phyloP scores from a whole-genome alignment of 2,329 filamentous ascomycete species.

The Diaporthe nobilis region DNA sequence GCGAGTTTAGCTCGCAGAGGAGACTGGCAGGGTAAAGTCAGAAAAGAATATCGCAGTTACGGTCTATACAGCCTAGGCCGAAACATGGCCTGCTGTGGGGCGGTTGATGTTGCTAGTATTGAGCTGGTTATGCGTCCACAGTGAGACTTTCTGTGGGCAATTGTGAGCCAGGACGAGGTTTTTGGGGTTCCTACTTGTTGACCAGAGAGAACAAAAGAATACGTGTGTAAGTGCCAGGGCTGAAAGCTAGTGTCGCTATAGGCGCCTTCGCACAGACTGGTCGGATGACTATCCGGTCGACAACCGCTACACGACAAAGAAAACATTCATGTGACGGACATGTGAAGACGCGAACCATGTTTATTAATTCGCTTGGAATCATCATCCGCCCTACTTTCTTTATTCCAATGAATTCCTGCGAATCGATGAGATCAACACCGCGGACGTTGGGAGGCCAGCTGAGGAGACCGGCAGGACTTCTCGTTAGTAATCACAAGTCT shows the following conservation, averaged over 20 bases:
- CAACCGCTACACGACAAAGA: not conserved
- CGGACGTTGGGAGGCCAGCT: too few species aligned
- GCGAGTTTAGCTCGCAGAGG: not conserved
- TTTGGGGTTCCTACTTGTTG: not conserved
- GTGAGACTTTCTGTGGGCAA: fast-evolving
- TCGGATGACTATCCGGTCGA: not conserved
- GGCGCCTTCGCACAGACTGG: slow-evolving; percentile 16
- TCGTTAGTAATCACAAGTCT: not conserved
- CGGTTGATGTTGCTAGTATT: not conserved
- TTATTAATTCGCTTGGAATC: too few species aligned
- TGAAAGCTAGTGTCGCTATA: not conserved
- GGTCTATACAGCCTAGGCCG: not conserved
- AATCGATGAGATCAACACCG: not conserved
- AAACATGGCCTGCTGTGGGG: not conserved
- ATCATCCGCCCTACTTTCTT: not conserved
- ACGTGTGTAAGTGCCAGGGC: not conserved
- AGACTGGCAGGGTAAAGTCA: fast-evolving
- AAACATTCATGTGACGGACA: slow-evolving; percentile 3
- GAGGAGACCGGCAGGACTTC: too few species aligned
- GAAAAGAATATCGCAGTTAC: not conserved
- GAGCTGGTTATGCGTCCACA: too few species aligned
- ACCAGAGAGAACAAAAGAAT: not conserved
- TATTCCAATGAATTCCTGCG: not conserved
- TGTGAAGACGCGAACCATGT: not conserved
- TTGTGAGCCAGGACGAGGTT: too few species aligned